phyloP scores from a whole-genome alignment of 192 early-diverging fungal species.

The Neocallimastix lanati region DNA sequence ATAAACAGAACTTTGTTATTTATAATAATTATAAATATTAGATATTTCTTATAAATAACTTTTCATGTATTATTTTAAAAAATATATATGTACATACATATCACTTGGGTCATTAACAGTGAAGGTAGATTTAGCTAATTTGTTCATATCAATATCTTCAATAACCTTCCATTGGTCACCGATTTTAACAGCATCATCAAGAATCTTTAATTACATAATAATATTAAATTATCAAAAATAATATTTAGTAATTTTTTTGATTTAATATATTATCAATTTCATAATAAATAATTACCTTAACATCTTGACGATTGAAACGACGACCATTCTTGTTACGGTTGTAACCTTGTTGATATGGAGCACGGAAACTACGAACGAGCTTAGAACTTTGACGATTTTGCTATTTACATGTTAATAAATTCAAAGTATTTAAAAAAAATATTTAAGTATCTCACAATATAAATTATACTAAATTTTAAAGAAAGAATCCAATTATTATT shows the following conservation, averaged over 20 bases:
- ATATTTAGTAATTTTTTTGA: too few relatives aligned
- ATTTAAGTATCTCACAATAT: too few relatives aligned
- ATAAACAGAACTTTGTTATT: conserved; percentile 55
- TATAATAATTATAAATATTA: too few relatives aligned
- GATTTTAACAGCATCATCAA: conserved; percentile 73
- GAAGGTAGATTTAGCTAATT: conserved; percentile 67
- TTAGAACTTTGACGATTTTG: neutral
- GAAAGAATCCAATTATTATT: too few relatives aligned
- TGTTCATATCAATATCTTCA: conserved; percentile 86
- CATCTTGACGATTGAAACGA: conserved; percentile 3
- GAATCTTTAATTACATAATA: conserved; percentile 57
- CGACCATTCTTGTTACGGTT: conserved; percentile 1
- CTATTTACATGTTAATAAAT: neutral
- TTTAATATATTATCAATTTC: too few relatives aligned
- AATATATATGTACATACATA: conserved; percentile 25
- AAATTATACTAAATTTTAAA: too few relatives aligned
- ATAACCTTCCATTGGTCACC: conserved; percentile 76
- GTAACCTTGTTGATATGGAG: neutral
- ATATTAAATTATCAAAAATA: too few relatives aligned
- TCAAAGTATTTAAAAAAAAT: too few relatives aligned
- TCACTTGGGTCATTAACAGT: conserved; percentile 59
- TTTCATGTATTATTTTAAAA: conserved; percentile 1
- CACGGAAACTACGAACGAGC: neutral
- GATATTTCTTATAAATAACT: neutral
- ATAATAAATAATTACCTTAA: neutral